phyloP scores from a whole-genome alignment of 225 moss, liverwort and hornwort genomes.

The Antitrichia curtipendula region DNA sequence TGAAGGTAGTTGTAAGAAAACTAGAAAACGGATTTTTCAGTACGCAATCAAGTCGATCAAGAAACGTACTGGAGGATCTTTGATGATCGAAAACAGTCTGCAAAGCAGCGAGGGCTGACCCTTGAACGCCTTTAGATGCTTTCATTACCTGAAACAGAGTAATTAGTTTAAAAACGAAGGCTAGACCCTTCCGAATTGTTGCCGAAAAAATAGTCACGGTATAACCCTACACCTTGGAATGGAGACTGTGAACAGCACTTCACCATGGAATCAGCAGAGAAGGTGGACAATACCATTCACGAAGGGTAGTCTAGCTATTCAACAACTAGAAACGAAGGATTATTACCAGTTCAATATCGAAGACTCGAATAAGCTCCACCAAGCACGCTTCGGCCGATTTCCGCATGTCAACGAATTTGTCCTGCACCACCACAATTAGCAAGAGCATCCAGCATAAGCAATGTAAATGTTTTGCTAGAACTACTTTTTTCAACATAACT shows the following conservation, averaged over 20 bases:
- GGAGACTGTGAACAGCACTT: not conserved
- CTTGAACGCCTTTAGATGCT: constrained; percentile 62
- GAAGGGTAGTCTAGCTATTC: not conserved
- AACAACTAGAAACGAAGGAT: not conserved
- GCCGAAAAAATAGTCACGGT: not conserved
- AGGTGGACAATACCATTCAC: not conserved
- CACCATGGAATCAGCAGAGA: not conserved
- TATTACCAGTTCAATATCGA: constrained; percentile 53
- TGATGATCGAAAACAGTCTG: constrained; percentile 68
- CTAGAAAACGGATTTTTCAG: not conserved
- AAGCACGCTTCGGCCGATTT: constrained; percentile 80
- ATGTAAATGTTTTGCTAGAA: not conserved
- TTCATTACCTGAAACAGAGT: constrained; percentile 41
- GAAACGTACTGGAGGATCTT: constrained; percentile 44
- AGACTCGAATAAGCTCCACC: constrained; percentile 55
- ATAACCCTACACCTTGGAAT: not conserved
- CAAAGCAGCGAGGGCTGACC: constrained; percentile 45
- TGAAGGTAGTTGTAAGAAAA: not conserved
- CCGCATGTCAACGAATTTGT: constrained; percentile 82
- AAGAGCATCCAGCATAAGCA: not conserved
- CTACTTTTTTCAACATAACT: not conserved
- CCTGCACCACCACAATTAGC: constrained; percentile 26
- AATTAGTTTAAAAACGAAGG: not conserved
- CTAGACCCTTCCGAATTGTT: not conserved
- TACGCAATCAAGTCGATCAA: not conserved